Evolutionary conservation across 306 rosid species (phyloP).

Genomic region (Arachis stenosperma): DNA sequence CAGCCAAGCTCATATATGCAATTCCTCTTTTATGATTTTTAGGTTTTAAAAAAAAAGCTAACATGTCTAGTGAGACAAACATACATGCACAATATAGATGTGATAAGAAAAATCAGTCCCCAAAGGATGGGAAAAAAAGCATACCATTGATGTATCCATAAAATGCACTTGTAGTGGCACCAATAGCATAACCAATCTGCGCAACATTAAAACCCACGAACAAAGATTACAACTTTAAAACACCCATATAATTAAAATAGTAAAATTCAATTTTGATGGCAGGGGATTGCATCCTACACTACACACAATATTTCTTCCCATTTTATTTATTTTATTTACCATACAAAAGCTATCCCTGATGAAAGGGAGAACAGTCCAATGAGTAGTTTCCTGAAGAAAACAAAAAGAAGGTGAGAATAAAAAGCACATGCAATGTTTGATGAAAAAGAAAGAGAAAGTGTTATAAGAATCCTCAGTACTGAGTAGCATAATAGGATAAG

Average conservation of each 20-base stretch:
- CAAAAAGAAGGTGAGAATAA: background rate
- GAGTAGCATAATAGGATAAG: background rate
- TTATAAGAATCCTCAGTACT: background rate
- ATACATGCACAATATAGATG: background rate
- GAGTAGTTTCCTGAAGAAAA: slow-evolving; percentile 56
- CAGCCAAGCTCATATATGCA: slow-evolving; percentile 22
- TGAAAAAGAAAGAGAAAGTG: background rate
- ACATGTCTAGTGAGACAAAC: too few relatives aligned
- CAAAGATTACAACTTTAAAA: slow-evolving; percentile 3
- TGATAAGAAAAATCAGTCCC: background rate
- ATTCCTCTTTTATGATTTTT: too few relatives aligned
- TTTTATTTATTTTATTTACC: slow-evolving; percentile 40
- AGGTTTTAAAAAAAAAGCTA: too few relatives aligned
- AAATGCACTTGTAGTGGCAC: slow-evolving; percentile 77
- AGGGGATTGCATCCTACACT: background rate
- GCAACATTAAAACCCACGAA: slow-evolving; percentile 5
- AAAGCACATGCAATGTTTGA: too few relatives aligned
- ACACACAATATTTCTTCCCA: background rate
- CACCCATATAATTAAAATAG: background rate
- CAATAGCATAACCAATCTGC: slow-evolving; percentile 85
- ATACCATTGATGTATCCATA: slow-evolving; percentile 81
- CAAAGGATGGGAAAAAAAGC: background rate
- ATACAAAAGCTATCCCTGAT: slow-evolving; percentile 78
- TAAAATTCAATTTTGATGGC: background rate
- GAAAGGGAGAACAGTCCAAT: slow-evolving; percentile 64